Evolutionary conservation across 2,329 filamentous ascomycete species (phyloP), one percentile per base, ranked within the genome.

Genomic region (Penicillium griseofulvum): DNA sequence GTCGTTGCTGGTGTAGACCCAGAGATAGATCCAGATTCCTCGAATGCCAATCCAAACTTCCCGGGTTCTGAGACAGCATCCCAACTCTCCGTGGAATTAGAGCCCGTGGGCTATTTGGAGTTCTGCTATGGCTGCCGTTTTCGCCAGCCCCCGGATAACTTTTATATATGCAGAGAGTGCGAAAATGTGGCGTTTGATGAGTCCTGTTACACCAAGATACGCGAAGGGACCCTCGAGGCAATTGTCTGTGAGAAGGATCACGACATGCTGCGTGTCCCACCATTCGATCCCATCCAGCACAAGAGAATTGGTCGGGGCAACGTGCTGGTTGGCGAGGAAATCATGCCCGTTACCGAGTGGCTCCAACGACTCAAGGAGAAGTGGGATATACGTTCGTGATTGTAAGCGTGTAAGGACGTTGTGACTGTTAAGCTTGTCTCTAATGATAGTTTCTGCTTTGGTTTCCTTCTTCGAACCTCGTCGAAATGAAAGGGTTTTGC

Each of bases 121-220:
- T 2, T 8, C 1, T 61, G 60, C 17, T 50, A 55, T 28, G 58
- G 54, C n/a, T 62, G 60, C 16, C 49, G 37, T 5, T 50, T 16
- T 4, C 3, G 2, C 61, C 46, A 33, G 6, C 65, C 56, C 36
- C 52, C 65, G 19, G 45, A 65, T 39, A 54, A 67, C 26, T 49
- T 68, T 3, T 63, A 66, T 26, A 41, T 63, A 1, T 69, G 66
- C 60, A 58, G 54, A 42, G 58, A 62, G 33, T 69, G 65, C 44
- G 41, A 58, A 3, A 54, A 65, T 29, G 42, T 61, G 10, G 38
- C 61, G 19, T 65, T 69, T 31, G 58, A 61, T 14, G 17, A 49
- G 12, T 16, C 26, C 2, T 68, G 65, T 46, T 53, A 61, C 19
- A 48, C 56, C 7, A 60, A 60, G 12, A 37, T 62, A 19, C 49